phyloP scores from a whole-genome alignment of 1,284 basidiomycete genomes.

The Puccinia horiana region DNA sequence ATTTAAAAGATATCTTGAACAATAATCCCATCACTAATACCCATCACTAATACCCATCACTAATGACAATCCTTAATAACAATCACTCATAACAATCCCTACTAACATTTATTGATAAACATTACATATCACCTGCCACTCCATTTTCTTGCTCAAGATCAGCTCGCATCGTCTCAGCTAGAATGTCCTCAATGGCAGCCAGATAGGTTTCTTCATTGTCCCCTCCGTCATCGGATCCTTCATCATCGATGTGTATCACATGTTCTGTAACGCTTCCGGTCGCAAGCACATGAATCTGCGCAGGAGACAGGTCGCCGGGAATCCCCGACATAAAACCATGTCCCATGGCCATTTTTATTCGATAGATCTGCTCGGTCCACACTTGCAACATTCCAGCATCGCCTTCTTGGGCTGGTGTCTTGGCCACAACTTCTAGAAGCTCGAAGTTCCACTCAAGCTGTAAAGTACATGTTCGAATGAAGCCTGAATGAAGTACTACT shows the following conservation, averaged over 20 bases:
- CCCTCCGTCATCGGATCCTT: neutral
- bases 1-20: too few relatives aligned
- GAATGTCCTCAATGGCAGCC: neutral
- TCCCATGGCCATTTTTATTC: neutral
- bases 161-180: neutral
- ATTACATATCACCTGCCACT: too few relatives aligned
- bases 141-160: neutral
- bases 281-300: neutral
- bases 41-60: too few relatives aligned
- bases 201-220: neutral
- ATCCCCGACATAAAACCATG: neutral
- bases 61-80: too few relatives aligned
- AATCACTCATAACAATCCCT: too few relatives aligned
- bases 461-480: neutral
- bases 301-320: neutral
- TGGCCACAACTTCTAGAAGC: neutral
- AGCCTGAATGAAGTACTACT: neutral
- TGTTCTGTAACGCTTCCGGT: neutral
- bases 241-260: neutral
- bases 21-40: too few relatives aligned
- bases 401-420: neutral
- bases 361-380: neutral
- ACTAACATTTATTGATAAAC: too few relatives aligned
- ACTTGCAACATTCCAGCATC: neutral
- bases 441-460: neutral